phyloP scores from a whole-genome alignment of 768 basidiomycete genomes.

The Lactarius trivialis region DNA sequence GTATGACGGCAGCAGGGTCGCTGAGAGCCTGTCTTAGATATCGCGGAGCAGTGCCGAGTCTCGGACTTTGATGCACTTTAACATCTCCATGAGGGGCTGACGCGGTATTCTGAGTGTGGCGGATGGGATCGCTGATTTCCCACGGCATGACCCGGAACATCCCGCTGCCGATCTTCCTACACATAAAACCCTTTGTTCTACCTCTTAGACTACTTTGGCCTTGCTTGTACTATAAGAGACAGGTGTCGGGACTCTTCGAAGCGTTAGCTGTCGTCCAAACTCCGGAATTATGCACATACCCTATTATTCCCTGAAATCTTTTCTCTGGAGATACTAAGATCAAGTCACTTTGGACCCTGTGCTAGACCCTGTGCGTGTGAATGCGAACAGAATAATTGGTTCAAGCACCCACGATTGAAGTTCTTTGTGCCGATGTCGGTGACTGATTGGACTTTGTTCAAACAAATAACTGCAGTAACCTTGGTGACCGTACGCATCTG shows the following conservation, averaged over 20 bases:
- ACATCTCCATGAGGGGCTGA: not conserved
- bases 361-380: not conserved
- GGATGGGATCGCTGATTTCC: not conserved
- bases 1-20: not conserved
- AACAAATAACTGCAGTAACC: not conserved
- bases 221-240: not conserved
- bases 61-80: not conserved
- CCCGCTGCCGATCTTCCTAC: not conserved
- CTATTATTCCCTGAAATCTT: not conserved
- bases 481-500: not conserved
- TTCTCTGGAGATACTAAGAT: not conserved
- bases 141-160: not conserved
- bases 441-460: conserved; percentile 3
- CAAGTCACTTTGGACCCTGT: not conserved
- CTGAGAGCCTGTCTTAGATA: not conserved
- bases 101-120: not conserved
- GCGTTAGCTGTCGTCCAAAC: not conserved
- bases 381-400: not conserved
- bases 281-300: not conserved
- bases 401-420: not conserved
- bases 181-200: not conserved
- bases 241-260: not conserved
- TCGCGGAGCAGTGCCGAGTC: not conserved
- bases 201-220: not conserved
- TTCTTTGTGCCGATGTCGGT: not conserved